These are phyloP conservation scores for Isabelozyma pseudorhagii DNA, from an alignment of 805 yeast species.

Conservation along the genomic window DNA sequence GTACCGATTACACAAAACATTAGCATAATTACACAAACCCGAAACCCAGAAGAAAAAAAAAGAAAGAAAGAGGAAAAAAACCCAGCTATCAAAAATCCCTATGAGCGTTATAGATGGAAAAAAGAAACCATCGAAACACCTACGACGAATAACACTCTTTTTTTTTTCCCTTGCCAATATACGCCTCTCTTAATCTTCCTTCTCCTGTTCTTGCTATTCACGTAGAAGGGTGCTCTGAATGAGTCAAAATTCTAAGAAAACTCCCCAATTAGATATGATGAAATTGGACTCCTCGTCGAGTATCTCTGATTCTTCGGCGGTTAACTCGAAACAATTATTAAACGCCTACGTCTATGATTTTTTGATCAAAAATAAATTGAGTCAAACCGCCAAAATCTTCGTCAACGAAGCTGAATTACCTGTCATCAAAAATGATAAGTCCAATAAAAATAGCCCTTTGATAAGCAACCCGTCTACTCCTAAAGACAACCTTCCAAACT, in stretches of 20 bases:
- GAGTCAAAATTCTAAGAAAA: neutral
- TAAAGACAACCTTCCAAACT: constrained; percentile 34
- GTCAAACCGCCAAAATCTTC: constrained; percentile 71
- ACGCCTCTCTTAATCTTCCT: no score
- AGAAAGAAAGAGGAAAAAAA: neutral
- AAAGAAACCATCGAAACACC: neutral
- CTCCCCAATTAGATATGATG: constrained; percentile 16
- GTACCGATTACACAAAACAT: neutral
- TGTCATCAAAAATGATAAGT: constrained; percentile 8
- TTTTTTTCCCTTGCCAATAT: no score
- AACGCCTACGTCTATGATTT: constrained; percentile 89
- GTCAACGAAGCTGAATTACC: constrained; percentile 75
- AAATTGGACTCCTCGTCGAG: constrained; percentile 23
- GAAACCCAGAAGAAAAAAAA: neutral
- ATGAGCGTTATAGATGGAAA: neutral
- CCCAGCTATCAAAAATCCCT: neutral
- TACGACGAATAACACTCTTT: neutral
- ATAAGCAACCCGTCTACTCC: constrained; percentile 3
- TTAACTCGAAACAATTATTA: constrained; percentile 54
- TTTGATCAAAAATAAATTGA: constrained; percentile 66
- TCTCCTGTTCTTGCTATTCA: no score
- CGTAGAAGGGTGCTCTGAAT: neutral
- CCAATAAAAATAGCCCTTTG: constrained; percentile 18
- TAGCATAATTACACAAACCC: neutral
- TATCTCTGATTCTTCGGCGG: constrained; percentile 44